A percentile compares a stretch with the other conserved stretches of the same genome.
Evolutionary conservation across 441 rosid species (phyloP).

Genomic region (Pelargonium citronellum): DNA sequence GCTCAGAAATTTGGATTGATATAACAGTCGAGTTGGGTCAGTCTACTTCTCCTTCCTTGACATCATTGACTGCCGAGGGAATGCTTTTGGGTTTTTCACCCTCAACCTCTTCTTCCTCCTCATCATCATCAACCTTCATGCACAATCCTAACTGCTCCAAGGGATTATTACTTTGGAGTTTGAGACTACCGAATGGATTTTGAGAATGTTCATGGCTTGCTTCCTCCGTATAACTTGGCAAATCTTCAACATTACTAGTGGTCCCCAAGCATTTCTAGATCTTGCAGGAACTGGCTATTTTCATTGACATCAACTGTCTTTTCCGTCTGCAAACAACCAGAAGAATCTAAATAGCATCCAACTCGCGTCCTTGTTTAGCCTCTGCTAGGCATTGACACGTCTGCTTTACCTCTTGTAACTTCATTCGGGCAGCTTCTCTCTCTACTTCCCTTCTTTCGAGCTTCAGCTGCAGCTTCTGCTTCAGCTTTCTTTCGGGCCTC

Average conservation of each 20-base stretch:
- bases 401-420: constrained; percentile 54
- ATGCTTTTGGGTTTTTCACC: constrained; percentile 32
- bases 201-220: constrained; percentile 40
- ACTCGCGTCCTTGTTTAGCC: background rate
- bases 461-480: constrained; percentile 73
- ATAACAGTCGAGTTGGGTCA: constrained; percentile 15
- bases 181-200: constrained; percentile 56
- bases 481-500: constrained; percentile 67
- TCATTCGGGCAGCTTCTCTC: constrained; percentile 89
- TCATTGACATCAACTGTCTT: constrained; percentile 83
- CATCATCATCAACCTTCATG: constrained; percentile 74
- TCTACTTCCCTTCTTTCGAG: constrained; percentile 65
- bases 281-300: constrained; percentile 68
- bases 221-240: constrained; percentile 50
- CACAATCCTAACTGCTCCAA: constrained; percentile 73
- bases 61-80: constrained; percentile 36
- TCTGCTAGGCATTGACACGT: background rate
- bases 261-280: constrained; percentile 70
- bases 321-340: constrained; percentile 60
- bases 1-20: too few species aligned
- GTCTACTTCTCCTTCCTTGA: constrained; percentile 53
- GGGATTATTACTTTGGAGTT: constrained; percentile 62
- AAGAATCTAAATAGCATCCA: background rate
- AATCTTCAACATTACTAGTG: constrained; percentile 33
- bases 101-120: constrained; percentile 47